A percentile compares a stretch with the other conserved stretches of the same genome.
Evolutionary conservation across 2,329 filamentous ascomycete genomes (phyloP).

Genomic region (Triangularia setosa): DNA sequence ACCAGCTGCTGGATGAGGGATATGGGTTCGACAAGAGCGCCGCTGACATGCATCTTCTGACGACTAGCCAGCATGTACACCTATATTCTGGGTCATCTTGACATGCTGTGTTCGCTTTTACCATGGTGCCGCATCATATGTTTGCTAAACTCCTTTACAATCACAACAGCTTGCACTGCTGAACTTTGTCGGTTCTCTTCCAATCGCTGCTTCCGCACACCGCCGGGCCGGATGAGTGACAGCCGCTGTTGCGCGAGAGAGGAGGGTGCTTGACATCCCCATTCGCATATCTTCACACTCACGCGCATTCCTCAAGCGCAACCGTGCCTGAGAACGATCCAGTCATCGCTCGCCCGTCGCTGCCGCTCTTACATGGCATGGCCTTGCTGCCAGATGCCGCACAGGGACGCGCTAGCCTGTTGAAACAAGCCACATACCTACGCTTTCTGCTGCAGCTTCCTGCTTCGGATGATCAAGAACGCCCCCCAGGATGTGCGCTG

Average conservation of each 20-base stretch:
- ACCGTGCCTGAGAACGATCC: neutral
- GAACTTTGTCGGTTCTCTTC: neutral
- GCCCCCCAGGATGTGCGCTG: constrained; percentile 2
- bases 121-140: constrained; percentile 3
- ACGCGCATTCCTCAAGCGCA: neutral
- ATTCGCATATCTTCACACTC: neutral
- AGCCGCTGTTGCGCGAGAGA: neutral
- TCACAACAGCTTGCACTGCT: neutral
- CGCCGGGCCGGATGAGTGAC: neutral
- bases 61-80: neutral
- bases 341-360: neutral
- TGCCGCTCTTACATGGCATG: neutral
- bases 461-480: neutral
- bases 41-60: constrained; percentile 6
- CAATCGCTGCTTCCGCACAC: neutral
- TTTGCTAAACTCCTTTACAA: neutral
- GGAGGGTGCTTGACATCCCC: neutral
- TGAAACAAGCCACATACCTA: neutral
- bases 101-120: neutral
- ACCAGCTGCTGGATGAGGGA: neutral
- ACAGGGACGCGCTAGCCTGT: neutral
- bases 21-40: constrained; percentile 4
- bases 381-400: neutral
- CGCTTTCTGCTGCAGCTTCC: constrained; percentile 4
- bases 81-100: constrained; percentile 1